Evolutionary conservation across 2,329 filamentous ascomycete genomes (phyloP), one percentile per base, ranked within the genome.

Genomic region (Clathrospora elynae): DNA sequence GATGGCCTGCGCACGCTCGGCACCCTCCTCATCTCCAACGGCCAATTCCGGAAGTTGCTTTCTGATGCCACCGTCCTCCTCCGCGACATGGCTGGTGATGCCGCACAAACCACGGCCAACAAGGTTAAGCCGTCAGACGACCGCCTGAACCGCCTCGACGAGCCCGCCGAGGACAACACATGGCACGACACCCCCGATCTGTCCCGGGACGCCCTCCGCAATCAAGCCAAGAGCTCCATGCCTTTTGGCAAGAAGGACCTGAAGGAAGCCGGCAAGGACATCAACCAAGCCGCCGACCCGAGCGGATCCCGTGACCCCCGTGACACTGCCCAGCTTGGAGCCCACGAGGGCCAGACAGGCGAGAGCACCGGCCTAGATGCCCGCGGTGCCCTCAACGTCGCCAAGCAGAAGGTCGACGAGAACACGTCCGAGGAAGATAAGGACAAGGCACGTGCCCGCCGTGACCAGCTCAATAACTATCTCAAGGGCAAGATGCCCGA

Each of bases 21-120:
- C 36, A 91, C 87, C 12, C 78, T 99, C 43, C 76, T 97, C 60
- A 87, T 97, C 63, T 95, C 91, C 61, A 99, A 99, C 62, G 93
- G 93, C 55, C 91, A 97, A 70, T 96, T 95, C 78, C 83, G 90
- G 58, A 96, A 96, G 76, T 82, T 96, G 22, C 73, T 87, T 86
- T 81, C 71, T 49, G 93, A 99, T 76, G 86, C 87, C 9, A 82
- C 82, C 17, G 77, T 92, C 23, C 79, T 99, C 7, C 70, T 95
- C 26, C 88, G 91, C 23, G 92, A 97, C 64, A 93, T 99, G 65
- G 90, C 88, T 46, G 89, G 90, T 37, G 93, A 99, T 72, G 89
- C 88, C 17, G 91, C 93, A 8, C 80, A 81, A 51, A 92, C 88
- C 62, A 86, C 87, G 5, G 90, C 91, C 42, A 77, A 77, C 60